Evolutionary conservation across 495 filamentous ascomycete genomes (phyloP), one percentile per base, ranked within the genome.

Genomic region (Xylaria palmicola): DNA sequence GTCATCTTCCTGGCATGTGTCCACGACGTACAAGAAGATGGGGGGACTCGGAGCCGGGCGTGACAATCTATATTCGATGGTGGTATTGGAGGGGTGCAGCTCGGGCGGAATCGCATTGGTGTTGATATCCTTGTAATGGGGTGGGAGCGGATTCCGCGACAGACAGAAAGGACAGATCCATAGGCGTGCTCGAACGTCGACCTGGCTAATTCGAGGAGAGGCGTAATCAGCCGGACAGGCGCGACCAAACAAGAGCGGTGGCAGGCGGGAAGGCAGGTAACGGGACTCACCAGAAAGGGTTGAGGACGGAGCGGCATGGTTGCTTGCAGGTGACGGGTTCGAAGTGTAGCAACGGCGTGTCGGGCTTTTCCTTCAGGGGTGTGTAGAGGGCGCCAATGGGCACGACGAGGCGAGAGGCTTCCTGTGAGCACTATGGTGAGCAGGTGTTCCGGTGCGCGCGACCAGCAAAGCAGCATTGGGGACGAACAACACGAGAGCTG

Each of bases 121-220:
- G 24, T 92, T 93, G 70, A 99, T 99, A 76, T 99, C 95, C 82
- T 97, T 98, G 77, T 99, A 99, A 75, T 99, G 95, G 58, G 92
- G 89, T 56, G 95, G 95, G 32, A 99, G 86, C 49, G 88, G 86
- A 72, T 99, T 99, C 72, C 95, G 86, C 76, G 91, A 92, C 17
- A 98, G 83, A 75, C 95, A 99, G 79, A 98, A 99, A 6, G 95
- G 95, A 70, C 95, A 99, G 67, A 97, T 97, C 95, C 95, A 99
- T 60, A 98, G 85, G 51, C 92, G 86, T 63, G 92, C 94, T 60
- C 95, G 90, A 66, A 91, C 87, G 77, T 99, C 95, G 59, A 99
- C 93, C 72, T 94, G 92, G 76, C 94, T 97, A 67, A 40, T 26
- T 39, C 2, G 12, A 36, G 22, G 39, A 13, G 27, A 76, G 66